These are phyloP conservation scores for Phialophora verrucosa DNA, from an alignment of 2,329 filamentous ascomycete species.

Conservation along the genomic window DNA sequence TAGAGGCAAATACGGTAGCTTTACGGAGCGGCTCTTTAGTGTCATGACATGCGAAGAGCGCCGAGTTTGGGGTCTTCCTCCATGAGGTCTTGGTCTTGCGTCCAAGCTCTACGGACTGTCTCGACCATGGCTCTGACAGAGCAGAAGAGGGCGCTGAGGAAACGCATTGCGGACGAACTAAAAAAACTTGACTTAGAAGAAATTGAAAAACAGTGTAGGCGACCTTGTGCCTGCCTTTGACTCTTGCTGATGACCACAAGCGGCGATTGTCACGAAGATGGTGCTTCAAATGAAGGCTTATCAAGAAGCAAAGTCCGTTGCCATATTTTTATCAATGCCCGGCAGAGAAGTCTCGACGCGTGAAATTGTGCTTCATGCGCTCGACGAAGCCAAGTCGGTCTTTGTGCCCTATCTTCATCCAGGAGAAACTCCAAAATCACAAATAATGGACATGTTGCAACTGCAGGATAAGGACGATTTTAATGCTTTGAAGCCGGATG, in stretches of 20 bases:
- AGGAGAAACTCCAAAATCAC: slow-evolving; percentile 50
- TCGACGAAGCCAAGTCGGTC: slow-evolving; percentile 78
- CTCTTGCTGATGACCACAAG: slow-evolving; percentile 54
- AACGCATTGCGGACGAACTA: slow-evolving; percentile 31
- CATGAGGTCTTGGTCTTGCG: slow-evolving; percentile 20
- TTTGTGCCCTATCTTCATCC: slow-evolving; percentile 87
- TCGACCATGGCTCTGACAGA: slow-evolving; percentile 32
- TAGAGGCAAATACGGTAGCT: neutral
- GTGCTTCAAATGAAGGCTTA: slow-evolving; percentile 76
- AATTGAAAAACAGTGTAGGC: slow-evolving; percentile 39
- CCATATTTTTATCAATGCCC: slow-evolving; percentile 94
- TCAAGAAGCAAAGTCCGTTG: slow-evolving; percentile 73
- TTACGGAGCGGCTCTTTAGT: slow-evolving; percentile 1
- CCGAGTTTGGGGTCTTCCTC: slow-evolving; percentile 12
- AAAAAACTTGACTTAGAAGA: slow-evolving; percentile 30
- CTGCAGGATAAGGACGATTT: slow-evolving; percentile 77
- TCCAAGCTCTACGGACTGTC: slow-evolving; percentile 17
- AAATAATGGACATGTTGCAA: slow-evolving; percentile 95
- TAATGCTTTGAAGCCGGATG: slow-evolving; percentile 74
- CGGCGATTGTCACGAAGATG: slow-evolving; percentile 66
- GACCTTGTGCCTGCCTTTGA: neutral
- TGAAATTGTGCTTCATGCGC: slow-evolving; percentile 78
- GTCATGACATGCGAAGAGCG: slow-evolving; percentile 15
- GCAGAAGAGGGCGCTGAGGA: slow-evolving; percentile 37
- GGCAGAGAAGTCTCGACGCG: slow-evolving; percentile 83